Conservation (phyloP, 2,329 filamentous ascomycete species). For the Colletotrichum lindemuthianum region DNA sequence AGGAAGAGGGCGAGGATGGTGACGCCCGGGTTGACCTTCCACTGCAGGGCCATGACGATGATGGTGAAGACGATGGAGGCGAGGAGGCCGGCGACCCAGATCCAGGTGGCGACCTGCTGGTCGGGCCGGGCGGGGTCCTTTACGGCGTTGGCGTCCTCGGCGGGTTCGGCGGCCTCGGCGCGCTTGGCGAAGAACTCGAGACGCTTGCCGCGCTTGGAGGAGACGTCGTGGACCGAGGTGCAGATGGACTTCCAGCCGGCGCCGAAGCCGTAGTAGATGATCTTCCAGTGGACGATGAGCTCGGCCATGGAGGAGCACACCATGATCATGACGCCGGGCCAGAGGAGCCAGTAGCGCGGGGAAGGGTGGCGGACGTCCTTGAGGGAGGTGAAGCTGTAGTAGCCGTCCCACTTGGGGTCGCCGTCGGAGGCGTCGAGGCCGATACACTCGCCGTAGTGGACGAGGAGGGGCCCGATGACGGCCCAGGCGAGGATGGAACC, state of each 20-base stretch:
- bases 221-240: conserved; percentile 42
- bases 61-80: conserved; percentile 62
- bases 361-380: conserved; percentile 44
- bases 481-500: conserved; percentile 66
- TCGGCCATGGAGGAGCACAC: conserved; percentile 53
- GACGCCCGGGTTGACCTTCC: conserved; percentile 66
- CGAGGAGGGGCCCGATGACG: conserved; percentile 59
- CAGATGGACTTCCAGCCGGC: conserved; percentile 46
- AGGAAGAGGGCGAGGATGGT: conserved; percentile 65
- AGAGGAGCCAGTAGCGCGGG: conserved; percentile 55
- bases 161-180: conserved; percentile 47
- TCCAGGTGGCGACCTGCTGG: conserved; percentile 62
- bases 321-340: conserved; percentile 57
- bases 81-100: conserved; percentile 59
- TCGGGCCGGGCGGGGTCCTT: conserved; percentile 52
- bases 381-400: conserved; percentile 46
- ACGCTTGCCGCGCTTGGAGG: conserved; percentile 46
- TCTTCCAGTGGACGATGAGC: conserved; percentile 51
- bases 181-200: conserved; percentile 48
- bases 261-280: conserved; percentile 48
- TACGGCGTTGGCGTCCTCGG: conserved; percentile 46
- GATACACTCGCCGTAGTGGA: conserved; percentile 61
- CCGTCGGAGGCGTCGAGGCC: conserved; percentile 49
- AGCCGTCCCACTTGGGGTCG: conserved; percentile 42
- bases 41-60: conserved; percentile 61